Evolutionary conservation across 768 basidiomycete genomes (phyloP), one percentile per base, ranked within the genome.

Genomic region (Leccinum longicurvipes): DNA sequence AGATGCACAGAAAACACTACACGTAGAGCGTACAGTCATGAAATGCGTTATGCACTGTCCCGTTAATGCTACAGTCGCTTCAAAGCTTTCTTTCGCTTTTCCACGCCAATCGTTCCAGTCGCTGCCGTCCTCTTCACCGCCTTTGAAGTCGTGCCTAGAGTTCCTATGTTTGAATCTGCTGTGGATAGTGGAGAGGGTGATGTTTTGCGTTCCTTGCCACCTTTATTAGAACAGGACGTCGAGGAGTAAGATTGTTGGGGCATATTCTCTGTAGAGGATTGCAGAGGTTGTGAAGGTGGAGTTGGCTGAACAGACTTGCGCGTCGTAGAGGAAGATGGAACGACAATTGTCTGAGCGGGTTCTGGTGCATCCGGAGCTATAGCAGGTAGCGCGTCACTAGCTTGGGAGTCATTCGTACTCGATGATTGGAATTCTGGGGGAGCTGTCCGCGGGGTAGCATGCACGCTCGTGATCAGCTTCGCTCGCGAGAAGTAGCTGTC

Each of bases 51-150:
- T 28, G 55, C 39, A 53, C 42, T 10, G 19, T 54, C 48, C 52
- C 39, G 42, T 36, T 36, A 36, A 36, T 28, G 14, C 72, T 63
- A 93, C 70, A 93, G 72, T 60, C 91, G 78, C 73, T 89, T 93
- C 62, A 93, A 73, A 4, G 91, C 91, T 77, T 92, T 93, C 80
- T 93, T 93, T 70, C 91, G 78, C 76, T 93, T 93, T 73, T 91
- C 90, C 3, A 81, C 83, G 2, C 83, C 83, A 3, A 77, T 79
- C 11, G 73, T 74, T 1, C 79, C 78, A 0, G 84, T 79, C 1
- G 86, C 83, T 15, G 84, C 77, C 5, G 69, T 61, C 49, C 89
- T 76, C 72, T 91, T 91, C 50, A 87, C 79, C 0, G 87, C 82
- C 68, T 89, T 91, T 9, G 80, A 74, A 12, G 72, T 71, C 12